Evolutionary conservation across 495 filamentous ascomycete genomes (phyloP).

Genomic region (Xylaria scruposa): DNA sequence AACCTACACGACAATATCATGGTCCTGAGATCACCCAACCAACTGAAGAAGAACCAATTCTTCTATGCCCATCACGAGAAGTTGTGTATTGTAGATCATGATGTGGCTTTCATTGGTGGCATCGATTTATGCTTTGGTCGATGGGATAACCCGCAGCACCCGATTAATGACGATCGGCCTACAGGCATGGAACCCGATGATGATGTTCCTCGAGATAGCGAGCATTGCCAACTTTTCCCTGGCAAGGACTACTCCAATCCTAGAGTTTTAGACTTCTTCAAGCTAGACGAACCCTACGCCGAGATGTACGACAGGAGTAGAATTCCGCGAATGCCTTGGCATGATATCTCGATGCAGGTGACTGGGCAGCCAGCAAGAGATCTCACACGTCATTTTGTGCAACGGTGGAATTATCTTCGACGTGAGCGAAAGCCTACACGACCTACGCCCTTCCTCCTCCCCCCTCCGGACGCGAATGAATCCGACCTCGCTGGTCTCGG

Average conservation of each 20-base stretch:
- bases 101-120: conserved; percentile 92
- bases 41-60: conserved; percentile 99
- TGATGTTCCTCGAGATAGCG: conserved; percentile 81
- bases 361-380: conserved; percentile 95
- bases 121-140: conserved; percentile 97
- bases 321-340: conserved; percentile 96
- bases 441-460: conserved; percentile 91
- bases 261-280: conserved; percentile 92
- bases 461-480: conserved; percentile 87
- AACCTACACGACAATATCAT: conserved; percentile 96
- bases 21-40: conserved; percentile 94
- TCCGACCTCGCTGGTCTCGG: conserved; percentile 87
- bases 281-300: conserved; percentile 92
- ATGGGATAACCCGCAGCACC: conserved; percentile 96
- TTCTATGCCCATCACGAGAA: conserved; percentile 99
- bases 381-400: conserved; percentile 96
- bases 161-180: conserved; percentile 87
- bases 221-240: conserved; percentile 95
- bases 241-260: conserved; percentile 99
- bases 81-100: conserved; percentile 93
- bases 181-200: conserved; percentile 87
- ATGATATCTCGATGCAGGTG: conserved; percentile 98
- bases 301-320: conserved; percentile 97
- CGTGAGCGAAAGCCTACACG: conserved; percentile 92
- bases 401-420: conserved; percentile 97